Evolutionary conservation across 768 basidiomycete species (phyloP), one percentile per base, ranked within the genome.

Genomic region (Amanita molliuscula): DNA sequence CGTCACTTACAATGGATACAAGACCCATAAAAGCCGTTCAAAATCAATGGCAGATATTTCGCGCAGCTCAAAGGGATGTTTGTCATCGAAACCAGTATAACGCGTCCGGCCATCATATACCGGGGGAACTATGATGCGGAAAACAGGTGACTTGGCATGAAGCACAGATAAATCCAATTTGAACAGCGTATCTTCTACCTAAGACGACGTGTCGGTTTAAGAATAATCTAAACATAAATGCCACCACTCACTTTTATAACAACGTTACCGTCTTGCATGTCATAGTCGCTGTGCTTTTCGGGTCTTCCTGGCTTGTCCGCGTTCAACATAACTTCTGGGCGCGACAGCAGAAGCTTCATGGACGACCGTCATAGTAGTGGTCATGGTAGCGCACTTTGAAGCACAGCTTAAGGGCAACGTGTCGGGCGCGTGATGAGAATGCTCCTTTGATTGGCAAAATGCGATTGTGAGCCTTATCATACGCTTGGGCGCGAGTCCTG

Each of bases 111-210:
- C 63, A 6, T 51, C 53, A 35, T 62, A 56, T 23, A 58, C 53
- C 8, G 59, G 62, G n/a, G n/a, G 76, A 67, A 67, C 59, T 38
- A 63, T 58, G 40, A 51, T 62, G 37, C 59, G 55, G 43, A 69
- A 54, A 51, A 65, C 47, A 16, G 59, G 59, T 31, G 66, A 64
- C 53, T 64, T 50, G 70, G 73, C 31, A 65, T 65, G 49, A 54
- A 68, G 41, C 68, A 74, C 71, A 7, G 71, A 71, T 9, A 74
- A 69, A 37, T 76, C 73, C 0, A 81, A 63, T 1, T 69, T 64
- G 56, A 76, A 81, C 1, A 79, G 61, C 9, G 66, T 70, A 47
- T 75, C 71, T 54, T 77, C 77, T 11, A 78, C 78, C 79, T 80
- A 18, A 10, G 6, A 34, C 6, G 44, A 45, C 7, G 3, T 9